Base-by-base conservation (phyloP, 352 stramenopile species). In the Globisporangium spiculum region DNA sequence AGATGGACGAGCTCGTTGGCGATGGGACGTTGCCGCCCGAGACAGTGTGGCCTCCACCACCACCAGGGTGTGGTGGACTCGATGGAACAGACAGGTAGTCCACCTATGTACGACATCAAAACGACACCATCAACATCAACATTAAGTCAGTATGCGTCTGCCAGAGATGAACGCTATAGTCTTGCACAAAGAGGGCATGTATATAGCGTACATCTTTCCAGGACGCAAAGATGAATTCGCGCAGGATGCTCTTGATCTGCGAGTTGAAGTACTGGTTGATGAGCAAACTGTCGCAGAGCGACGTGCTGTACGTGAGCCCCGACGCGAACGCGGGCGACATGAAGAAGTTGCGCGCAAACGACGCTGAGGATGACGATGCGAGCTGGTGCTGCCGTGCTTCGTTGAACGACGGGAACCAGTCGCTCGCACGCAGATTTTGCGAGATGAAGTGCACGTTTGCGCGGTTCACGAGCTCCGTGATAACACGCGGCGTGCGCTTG, bases 201-300 rank as follows among this genome's bases (percentile, higher is more conserved):
- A 22, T 4, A 63, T 24, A 22, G 10, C 76, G 41, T 69, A 88
- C 78, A 65, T 86, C 88, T 34, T 88, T 83, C 70, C 85, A 89
- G 9, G 86, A 90, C 7, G 81, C 80, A 57, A 94, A 93, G 78
- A 96, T 92, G 65, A 96, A 94, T 69, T 93, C 88, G 22, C 85
- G 80, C 61, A 96, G 65, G 65, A 96, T 96, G 34, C 84, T 91
- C 70, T 93, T 96, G 75, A 96, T 92, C 60, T 88, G 89, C 46
- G 77, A 74, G 68, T 94, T 96, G 72, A 94, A 96, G 68, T 90
- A 96, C 77, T 94, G 86, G 69, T 96, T 96, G 76, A 96, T 93
- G 27, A 96, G 87, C 9, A 96, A 57, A 56, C 84, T 94, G 70
- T 96, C 88, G 46, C 88, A 96, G 32, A 96, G 75, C 20, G 86